Evolutionary conservation across 2,329 filamentous ascomycete genomes (phyloP), one percentile per base, ranked within the genome.

Genomic region (Pseudopyrenochaeta lycopersici): DNA sequence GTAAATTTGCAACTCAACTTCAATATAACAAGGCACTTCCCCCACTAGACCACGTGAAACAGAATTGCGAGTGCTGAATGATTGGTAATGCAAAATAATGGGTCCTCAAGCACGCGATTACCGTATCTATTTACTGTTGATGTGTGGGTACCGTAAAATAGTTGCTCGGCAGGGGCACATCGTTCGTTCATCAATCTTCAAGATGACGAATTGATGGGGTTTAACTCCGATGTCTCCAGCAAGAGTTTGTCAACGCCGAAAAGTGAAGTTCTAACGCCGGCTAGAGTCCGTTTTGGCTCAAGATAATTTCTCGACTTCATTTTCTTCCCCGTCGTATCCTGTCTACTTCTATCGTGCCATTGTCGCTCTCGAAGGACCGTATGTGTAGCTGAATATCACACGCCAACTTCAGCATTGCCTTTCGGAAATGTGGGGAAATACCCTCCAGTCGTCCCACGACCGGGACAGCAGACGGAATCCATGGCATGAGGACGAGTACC

Each of bases 401-500:
- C 20, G 2, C 9, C 18, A 39, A 39, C 21, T 6, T 32, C 36
- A 27, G 18, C 35, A 10, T 50, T 9, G 10, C 20, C 23, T 40
- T 42, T 29, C 35, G 70, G 9, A 61, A 49, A 64, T 69, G 64
- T 69, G 66, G 57, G 58, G 67, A 23, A 56, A 57, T 18, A 49
- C 60, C 29, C 48, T 66, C 31, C 44, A 56, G 32, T 46, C 66
- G 35, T 32, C 54, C 18, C 59, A 50, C 36, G 65, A 70, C 36
- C 63, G 61, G 18, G 63, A 71, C 46, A 63, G 51, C 21, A 60
- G 56, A 21, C 60, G 67, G 30, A 76, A 76, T 32, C 73, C 70
- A 36, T 75, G 72, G 73, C 73, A 76, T 53, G 71, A 73, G 41
- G 62, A 60, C 9, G 52, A 67, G n/a, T 58, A 64, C 21, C 38